These are phyloP conservation scores for Solanum bulbocastanum DNA, from an alignment of 257 asterid genomes.

Conservation along the genomic window DNA sequence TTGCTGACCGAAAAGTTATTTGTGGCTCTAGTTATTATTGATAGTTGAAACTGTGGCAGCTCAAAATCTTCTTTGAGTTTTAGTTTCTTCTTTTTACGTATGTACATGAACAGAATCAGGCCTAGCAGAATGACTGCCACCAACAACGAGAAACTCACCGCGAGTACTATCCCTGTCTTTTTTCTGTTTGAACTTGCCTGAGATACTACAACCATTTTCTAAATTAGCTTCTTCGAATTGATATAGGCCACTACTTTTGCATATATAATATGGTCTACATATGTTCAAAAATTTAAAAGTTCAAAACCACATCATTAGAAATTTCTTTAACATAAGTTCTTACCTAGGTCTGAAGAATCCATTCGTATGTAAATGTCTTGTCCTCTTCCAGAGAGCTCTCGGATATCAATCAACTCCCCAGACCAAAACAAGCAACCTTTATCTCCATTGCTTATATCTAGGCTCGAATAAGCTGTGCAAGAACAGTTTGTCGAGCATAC, in stretches of 20 bases:
- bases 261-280: neutral
- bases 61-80: conserved; percentile 4
- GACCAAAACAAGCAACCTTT: conserved; percentile 23
- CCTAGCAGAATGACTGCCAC: neutral
- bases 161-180: neutral
- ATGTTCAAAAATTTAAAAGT: neutral
- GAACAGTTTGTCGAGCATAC: conserved; percentile 18
- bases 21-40: conserved; percentile 10
- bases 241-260: neutral
- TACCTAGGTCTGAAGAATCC: conserved; percentile 15
- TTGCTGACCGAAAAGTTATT: neutral
- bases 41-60: conserved; percentile 10
- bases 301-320: neutral
- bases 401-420: conserved; percentile 8
- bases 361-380: conserved; percentile 18
- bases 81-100: neutral
- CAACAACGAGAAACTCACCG: neutral
- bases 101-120: neutral
- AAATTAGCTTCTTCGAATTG: neutral
- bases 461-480: conserved; percentile 21
- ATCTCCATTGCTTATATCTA: conserved; percentile 8
- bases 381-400: conserved; percentile 4
- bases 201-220: neutral
- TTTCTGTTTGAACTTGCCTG: neutral
- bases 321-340: neutral